phyloP scores from a whole-genome alignment of 2,329 filamentous ascomycete genomes.

The Fusarium sp. region DNA sequence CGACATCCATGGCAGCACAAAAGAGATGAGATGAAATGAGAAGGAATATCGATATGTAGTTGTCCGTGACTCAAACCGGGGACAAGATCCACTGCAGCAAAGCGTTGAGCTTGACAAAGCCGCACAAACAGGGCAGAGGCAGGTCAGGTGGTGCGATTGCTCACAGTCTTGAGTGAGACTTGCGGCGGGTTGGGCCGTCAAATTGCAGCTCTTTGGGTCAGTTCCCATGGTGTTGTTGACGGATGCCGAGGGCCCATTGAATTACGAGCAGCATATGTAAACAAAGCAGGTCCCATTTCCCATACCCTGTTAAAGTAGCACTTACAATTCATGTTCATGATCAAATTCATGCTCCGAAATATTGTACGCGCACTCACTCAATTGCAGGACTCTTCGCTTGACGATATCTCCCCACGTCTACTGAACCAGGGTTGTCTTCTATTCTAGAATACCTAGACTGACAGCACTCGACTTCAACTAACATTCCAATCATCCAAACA shows the following conservation, averaged over 20 bases:
- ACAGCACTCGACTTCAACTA: constrained; percentile 26
- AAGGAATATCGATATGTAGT: constrained; percentile 9
- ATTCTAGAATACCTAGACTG: neutral
- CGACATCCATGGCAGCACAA: neutral
- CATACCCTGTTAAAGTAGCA: constrained; percentile 23
- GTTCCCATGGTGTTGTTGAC: constrained; percentile 36
- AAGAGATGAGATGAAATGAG: constrained; percentile 8
- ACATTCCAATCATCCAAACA: constrained; percentile 23
- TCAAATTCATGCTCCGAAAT: constrained; percentile 16
- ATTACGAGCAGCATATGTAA: constrained; percentile 39
- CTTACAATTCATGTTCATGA: constrained; percentile 31
- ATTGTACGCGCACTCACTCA: constrained; percentile 16
- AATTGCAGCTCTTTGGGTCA: constrained; percentile 30
- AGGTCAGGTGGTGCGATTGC: constrained; percentile 42
- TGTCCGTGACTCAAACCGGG: constrained; percentile 15
- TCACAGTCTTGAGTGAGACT: constrained; percentile 36
- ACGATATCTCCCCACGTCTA: constrained; percentile 4
- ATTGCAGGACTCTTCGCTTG: constrained; percentile 19
- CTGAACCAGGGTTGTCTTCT: constrained; percentile 5
- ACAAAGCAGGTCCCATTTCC: constrained; percentile 36
- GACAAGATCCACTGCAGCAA: constrained; percentile 36
- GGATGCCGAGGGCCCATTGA: constrained; percentile 34
- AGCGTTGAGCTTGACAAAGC: constrained; percentile 25
- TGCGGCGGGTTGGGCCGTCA: constrained; percentile 36
- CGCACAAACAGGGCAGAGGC: constrained; percentile 38